These are phyloP conservation scores for Stemphylium vesicarium DNA, from an alignment of 2,329 filamentous ascomycete species.

Conservation along the genomic window DNA sequence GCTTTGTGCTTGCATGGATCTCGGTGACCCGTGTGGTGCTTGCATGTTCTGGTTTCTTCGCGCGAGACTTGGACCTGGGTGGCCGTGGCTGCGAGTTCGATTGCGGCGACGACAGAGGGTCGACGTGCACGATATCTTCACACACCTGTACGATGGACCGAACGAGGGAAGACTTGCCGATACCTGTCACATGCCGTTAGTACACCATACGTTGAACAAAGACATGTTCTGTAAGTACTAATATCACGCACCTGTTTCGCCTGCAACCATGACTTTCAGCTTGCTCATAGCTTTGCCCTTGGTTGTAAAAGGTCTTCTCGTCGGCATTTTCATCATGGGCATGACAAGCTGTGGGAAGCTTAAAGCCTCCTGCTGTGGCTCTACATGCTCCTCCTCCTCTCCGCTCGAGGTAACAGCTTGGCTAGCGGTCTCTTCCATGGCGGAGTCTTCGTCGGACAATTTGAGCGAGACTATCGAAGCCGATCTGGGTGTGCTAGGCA, in stretches of 20 bases:
- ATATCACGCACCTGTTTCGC: conserved; percentile 67
- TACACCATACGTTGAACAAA: neutral
- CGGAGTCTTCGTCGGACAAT: conserved; percentile 63
- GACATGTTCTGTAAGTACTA: neutral
- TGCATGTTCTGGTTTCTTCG: conserved; percentile 26
- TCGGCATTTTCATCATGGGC: conserved; percentile 93
- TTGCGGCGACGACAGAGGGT: conserved; percentile 60
- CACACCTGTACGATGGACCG: conserved; percentile 85
- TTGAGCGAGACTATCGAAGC: conserved; percentile 64
- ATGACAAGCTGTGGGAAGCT: conserved; percentile 84
- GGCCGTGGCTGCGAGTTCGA: conserved; percentile 34
- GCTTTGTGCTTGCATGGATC: conserved; percentile 54
- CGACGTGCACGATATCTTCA: conserved; percentile 92
- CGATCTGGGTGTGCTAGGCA: conserved; percentile 66
- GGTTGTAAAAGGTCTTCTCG: conserved; percentile 86
- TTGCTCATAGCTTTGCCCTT: conserved; percentile 82
- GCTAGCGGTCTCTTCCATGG: conserved; percentile 61
- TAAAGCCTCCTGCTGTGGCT: conserved; percentile 41
- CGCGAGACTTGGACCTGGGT: conserved; percentile 35
- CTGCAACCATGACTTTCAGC: conserved; percentile 87
- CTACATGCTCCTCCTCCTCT: conserved; percentile 59
- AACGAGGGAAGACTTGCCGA: conserved; percentile 89
- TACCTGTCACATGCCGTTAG: conserved; percentile 59
- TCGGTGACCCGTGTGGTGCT: conserved; percentile 47
- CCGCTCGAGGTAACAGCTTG: conserved; percentile 62